Evolutionary conservation across 257 asterid species (phyloP), one percentile per base, ranked within the genome.

Genomic region (Nyctanthes arbortristis): DNA sequence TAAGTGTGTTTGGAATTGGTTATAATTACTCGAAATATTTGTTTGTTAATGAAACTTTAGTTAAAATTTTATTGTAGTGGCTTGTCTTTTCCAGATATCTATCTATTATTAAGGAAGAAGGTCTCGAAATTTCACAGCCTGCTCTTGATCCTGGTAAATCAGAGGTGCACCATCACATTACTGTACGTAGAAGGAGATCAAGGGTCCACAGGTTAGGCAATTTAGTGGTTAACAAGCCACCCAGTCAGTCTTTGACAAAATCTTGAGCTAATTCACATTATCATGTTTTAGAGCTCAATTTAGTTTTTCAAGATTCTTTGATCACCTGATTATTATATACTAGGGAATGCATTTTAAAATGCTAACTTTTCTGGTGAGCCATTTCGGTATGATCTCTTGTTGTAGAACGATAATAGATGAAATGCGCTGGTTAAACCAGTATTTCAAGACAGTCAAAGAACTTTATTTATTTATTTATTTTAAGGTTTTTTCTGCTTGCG

Each of bases 71-170:
- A 8, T 45, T 7, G 31, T 12, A 4, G 28, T 29, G 2, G 18
- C 33, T 8, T 57, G 5, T 14, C 11, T 29, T 36, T 20, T 65
- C 27, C 70, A 79, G 80, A 74, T 79, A 73, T 63, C 13, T 76
- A 61, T 73, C 85, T n/a, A 74, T 83, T 66, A 54, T 75, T 37
- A 80, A 73, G 63, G 73, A 61, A 70, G 97, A 89, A 77, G 97
- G 95, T 4, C 82, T 91, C 28, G 96, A 87, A 57, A 87, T 91
- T 65, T 91, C 97, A 29, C 97, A 89, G 63, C 96, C 96, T 1
- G 97, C 77, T 61, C 84, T 91, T 29, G 96, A 87, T 67, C 73
- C 81, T 40, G 62, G 73, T 2, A 84, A 68, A 75, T 92, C 98
- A 1, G 85, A 80, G 78, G 79, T 91, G 71, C 92, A 91, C 61